Evolutionary conservation across 768 basidiomycete genomes (phyloP).

Genomic region (Ramaria sp.): DNA sequence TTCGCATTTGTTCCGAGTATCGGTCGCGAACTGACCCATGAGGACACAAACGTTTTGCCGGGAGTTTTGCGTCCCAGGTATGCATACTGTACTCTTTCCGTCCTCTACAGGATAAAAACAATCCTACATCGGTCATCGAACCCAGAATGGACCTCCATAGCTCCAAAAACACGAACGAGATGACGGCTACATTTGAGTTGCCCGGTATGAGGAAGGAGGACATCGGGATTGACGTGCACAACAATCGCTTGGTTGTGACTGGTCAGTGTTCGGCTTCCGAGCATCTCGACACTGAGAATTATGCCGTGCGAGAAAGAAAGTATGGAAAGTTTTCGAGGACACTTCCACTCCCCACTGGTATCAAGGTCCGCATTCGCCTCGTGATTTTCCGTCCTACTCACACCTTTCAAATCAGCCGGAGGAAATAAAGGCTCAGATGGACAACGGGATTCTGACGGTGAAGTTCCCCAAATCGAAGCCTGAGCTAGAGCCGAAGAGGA

Average conservation of each 20-base stretch:
- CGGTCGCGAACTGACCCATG: background rate
- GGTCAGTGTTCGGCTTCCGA: constrained; percentile 27
- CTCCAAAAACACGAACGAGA: constrained; percentile 27
- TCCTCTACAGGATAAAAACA: background rate
- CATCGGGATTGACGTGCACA: constrained; percentile 35
- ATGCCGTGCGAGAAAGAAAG: constrained; percentile 34
- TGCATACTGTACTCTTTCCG: background rate
- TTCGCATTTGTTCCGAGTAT: background rate
- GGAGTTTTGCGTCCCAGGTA: background rate
- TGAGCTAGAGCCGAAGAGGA: constrained; percentile 33
- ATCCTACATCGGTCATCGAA: background rate
- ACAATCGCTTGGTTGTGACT: constrained; percentile 35
- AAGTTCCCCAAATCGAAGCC: constrained; percentile 35
- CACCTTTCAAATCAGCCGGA: constrained; percentile 22
- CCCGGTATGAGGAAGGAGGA: constrained; percentile 42
- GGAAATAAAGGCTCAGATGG: constrained; percentile 36
- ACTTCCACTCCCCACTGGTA: constrained; percentile 35
- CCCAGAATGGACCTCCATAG: constrained; percentile 34
- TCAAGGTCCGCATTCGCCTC: constrained; percentile 26
- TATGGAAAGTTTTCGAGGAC: constrained; percentile 39
- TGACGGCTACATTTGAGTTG: constrained; percentile 44
- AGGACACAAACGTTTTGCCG: background rate
- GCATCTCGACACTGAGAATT: constrained; percentile 25
- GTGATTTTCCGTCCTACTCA: background rate
- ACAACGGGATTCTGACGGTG: constrained; percentile 34